A percentile compares a stretch with the other conserved stretches of the same genome.
Conservation (phyloP, 2,329 filamentous ascomycete genomes). For the Aspergillus flavus region DNA sequence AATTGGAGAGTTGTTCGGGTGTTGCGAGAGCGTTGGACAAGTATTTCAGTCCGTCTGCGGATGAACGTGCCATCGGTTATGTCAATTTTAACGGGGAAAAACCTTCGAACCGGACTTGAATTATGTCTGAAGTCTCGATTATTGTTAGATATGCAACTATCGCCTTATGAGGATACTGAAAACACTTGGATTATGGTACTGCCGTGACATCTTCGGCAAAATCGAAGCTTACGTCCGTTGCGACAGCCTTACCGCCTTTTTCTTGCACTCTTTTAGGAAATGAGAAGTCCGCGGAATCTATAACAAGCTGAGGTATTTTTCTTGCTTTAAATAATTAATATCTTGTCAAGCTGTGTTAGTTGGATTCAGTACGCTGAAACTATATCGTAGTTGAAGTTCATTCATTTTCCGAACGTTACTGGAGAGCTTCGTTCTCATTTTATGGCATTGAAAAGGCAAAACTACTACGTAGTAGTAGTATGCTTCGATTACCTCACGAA, state of each 20-base stretch:
- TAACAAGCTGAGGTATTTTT: not conserved
- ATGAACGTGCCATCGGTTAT: slow-evolving; percentile 27
- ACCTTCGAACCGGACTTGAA: not conserved
- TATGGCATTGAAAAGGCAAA: not conserved
- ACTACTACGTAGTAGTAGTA: not conserved
- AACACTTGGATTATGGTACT: not conserved
- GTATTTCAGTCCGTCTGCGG: slow-evolving; percentile 32
- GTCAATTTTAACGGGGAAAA: not conserved
- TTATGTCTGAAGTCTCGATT: not conserved
- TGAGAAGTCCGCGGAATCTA: not conserved
- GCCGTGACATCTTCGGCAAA: not conserved
- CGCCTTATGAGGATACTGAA: not conserved
- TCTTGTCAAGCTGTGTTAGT: not conserved
- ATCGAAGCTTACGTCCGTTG: not conserved
- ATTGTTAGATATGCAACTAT: not conserved
- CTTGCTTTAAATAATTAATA: not conserved
- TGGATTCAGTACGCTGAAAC: not conserved
- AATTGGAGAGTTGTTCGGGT: slow-evolving; percentile 47
- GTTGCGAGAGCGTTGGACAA: slow-evolving; percentile 51
- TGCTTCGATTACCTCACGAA: not conserved
- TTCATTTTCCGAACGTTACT: not conserved
- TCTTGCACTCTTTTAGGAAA: not conserved
- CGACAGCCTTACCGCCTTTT: not conserved
- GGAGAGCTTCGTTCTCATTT: not conserved
- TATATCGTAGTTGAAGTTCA: not conserved